Base-by-base conservation (phyloP, 805 yeast species). In the Sugiyamaella smithiae region DNA sequence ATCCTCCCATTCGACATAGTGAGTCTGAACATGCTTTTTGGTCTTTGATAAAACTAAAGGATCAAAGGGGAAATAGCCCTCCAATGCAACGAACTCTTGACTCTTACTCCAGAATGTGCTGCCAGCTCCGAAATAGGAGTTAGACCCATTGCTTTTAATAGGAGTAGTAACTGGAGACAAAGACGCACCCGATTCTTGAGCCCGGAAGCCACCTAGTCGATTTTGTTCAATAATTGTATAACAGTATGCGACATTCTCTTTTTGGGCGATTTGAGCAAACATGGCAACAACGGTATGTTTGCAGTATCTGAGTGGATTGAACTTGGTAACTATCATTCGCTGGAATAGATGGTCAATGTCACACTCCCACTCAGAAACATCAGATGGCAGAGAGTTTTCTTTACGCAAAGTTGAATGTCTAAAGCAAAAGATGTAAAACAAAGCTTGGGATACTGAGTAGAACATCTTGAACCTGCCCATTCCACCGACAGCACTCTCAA, bases 31-130 rank as follows among this genome's bases (percentile, higher is more conserved):
- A 28, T 80, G 64, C 33, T 68, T 65, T 58, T 82, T 80, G 42
- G 87, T 77, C 8, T 67, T 67, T 40, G 82, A 84, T 54, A 91
- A 74, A 44, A 85, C 79, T 53, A 93, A 67, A 1, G 99, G 99
- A 70, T 91, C 98, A 64, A 87, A 91, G 9, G 99, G 99, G 67
- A 91, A 91, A 64, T 88, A 91, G n/a, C 93, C 89, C 64, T 90
- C 97, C 45, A 91, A 72, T 60, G 88, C 95, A 56, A 86, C 76
- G 61, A 87, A 88, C 61, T 89, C 96, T 62, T 86, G 90, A 60
- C 82, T 82, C 48, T 80, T 79, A 25, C 59, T 55, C 58, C 63
- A 64, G 5, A 58, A 49, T 5, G 56, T 31, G 17, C 29, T 40
- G 9, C 36, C 46, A 2, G 75, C 74, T 56, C 78, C 72, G 46